Evolutionary conservation across 1,284 basidiomycete species (phyloP).

Genomic region (Tremellales sp.): DNA sequence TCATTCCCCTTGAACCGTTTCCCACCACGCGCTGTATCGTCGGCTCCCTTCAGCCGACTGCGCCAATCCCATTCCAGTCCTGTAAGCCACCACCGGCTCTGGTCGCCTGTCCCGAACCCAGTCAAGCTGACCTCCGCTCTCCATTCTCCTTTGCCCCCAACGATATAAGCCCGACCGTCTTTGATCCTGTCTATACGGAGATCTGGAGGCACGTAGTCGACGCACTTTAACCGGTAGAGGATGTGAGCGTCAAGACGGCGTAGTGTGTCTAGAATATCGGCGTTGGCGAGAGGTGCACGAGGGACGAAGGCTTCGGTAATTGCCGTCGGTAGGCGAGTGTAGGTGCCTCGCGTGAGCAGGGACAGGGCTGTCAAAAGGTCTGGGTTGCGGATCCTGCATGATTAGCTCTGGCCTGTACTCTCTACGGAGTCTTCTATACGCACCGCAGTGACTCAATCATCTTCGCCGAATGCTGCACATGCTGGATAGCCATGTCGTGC

Average conservation of each 20-base stretch:
- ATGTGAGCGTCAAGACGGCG: slow-evolving; percentile 36
- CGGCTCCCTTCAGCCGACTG: slow-evolving; percentile 15
- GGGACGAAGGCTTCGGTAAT: slow-evolving; percentile 34
- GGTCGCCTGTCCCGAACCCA: slow-evolving; percentile 27
- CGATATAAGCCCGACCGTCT: slow-evolving; percentile 35
- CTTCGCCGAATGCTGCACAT: slow-evolving; percentile 31
- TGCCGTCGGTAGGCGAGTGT: slow-evolving; percentile 30
- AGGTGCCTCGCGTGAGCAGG: slow-evolving; percentile 29
- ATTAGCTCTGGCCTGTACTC: background rate
- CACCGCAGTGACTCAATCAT: slow-evolving; percentile 37
- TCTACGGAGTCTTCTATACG: slow-evolving; percentile 4
- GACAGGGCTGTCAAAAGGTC: slow-evolving; percentile 41
- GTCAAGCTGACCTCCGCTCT: slow-evolving; percentile 35
- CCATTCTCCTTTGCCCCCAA: slow-evolving; percentile 30
- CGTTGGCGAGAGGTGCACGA: slow-evolving; percentile 26
- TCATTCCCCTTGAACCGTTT: slow-evolving; percentile 29
- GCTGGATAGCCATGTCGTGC: slow-evolving; percentile 35
- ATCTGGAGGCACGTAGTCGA: slow-evolving; percentile 41
- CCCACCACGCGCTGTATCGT: slow-evolving; percentile 11
- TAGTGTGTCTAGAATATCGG: slow-evolving; percentile 25
- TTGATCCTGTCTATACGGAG: slow-evolving; percentile 29
- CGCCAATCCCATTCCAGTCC: slow-evolving; percentile 43
- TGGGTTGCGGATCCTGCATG: slow-evolving; percentile 37
- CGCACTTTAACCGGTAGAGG: slow-evolving; percentile 35
- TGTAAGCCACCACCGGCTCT: slow-evolving; percentile 41